Conservation (phyloP, 1,139 yeast genomes). For the Hanseniaspora uvarum region DNA sequence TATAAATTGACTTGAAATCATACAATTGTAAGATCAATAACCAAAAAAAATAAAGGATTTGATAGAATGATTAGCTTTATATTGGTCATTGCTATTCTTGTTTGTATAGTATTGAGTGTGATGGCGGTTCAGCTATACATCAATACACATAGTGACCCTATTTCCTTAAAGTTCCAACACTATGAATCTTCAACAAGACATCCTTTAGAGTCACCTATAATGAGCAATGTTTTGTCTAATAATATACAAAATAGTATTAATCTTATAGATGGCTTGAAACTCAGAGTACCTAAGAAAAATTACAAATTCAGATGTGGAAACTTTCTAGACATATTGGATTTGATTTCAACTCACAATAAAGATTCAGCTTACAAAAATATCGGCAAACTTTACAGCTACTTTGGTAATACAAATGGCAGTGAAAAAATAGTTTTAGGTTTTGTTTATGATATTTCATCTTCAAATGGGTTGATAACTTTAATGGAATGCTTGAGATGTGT, state of each 20-base stretch:
- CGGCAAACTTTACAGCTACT: slow-evolving; percentile 2
- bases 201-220: slow-evolving; percentile 6
- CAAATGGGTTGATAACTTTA: not conserved
- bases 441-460: slow-evolving; percentile 3
- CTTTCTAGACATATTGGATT: slow-evolving; percentile 12
- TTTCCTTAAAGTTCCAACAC: slow-evolving; percentile 11
- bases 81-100: not conserved
- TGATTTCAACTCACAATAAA: not conserved
- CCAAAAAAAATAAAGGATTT: too few species aligned
- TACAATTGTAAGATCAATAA: too few species aligned
- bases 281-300: slow-evolving; percentile 14
- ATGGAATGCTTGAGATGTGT: slow-evolving; percentile 4
- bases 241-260: slow-evolving; percentile 11
- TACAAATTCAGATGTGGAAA: slow-evolving; percentile 17
- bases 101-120: not conserved
- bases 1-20: too few species aligned
- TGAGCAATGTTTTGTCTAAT: slow-evolving; percentile 13
- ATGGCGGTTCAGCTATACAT: not conserved
- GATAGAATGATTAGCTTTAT: not conserved
- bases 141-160: slow-evolving; percentile 9
- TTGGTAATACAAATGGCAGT: not conserved
- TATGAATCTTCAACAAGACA: slow-evolving; percentile 14
- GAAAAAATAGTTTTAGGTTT: slow-evolving; percentile 4
- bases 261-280: slow-evolving; percentile 16
- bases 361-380: not conserved